Evolutionary conservation across 2,329 filamentous ascomycete genomes (phyloP).

Genomic region (Colletotrichum lupini): DNA sequence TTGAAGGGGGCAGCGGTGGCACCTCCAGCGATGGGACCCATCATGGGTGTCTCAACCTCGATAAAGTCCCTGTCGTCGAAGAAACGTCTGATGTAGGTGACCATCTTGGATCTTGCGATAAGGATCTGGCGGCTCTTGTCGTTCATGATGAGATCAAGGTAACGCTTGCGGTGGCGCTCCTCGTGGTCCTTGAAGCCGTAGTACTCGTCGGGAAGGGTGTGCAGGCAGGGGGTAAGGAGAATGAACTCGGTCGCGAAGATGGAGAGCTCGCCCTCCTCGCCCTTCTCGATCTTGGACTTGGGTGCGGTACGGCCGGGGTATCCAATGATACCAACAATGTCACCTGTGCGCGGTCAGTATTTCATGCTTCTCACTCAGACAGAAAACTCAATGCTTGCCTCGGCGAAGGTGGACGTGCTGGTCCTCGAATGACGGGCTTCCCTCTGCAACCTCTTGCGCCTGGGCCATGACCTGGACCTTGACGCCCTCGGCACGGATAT

Average conservation of each 20-base stretch:
- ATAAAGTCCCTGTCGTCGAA: slow-evolving; percentile 90
- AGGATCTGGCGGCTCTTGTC: slow-evolving; percentile 86
- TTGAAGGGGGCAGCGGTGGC: slow-evolving; percentile 95
- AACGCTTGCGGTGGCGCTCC: slow-evolving; percentile 90
- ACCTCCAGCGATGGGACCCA: slow-evolving; percentile 95
- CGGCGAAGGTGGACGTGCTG: slow-evolving; percentile 91
- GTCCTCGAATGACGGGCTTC: slow-evolving; percentile 77
- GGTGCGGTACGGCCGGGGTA: slow-evolving; percentile 85
- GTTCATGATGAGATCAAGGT: slow-evolving; percentile 98
- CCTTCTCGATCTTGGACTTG: slow-evolving; percentile 83
- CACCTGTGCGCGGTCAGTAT: slow-evolving; percentile 56
- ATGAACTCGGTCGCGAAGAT: slow-evolving; percentile 90
- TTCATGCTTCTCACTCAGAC: neutral
- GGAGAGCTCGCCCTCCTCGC: slow-evolving; percentile 89
- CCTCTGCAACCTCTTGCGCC: slow-evolving; percentile 78
- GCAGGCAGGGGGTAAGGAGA: slow-evolving; percentile 90
- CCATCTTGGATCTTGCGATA: slow-evolving; percentile 86
- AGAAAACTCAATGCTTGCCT: slow-evolving; percentile 48
- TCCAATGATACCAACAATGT: slow-evolving; percentile 89
- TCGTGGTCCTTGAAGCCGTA: slow-evolving; percentile 97
- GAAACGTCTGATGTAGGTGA: slow-evolving; percentile 88
- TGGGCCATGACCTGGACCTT: slow-evolving; percentile 95
- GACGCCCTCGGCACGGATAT: slow-evolving; percentile 72
- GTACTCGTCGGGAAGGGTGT: slow-evolving; percentile 89
- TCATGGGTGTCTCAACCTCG: slow-evolving; percentile 97